Conservation (phyloP, 495 filamentous ascomycete species). For the Daldinia bambusicola region DNA sequence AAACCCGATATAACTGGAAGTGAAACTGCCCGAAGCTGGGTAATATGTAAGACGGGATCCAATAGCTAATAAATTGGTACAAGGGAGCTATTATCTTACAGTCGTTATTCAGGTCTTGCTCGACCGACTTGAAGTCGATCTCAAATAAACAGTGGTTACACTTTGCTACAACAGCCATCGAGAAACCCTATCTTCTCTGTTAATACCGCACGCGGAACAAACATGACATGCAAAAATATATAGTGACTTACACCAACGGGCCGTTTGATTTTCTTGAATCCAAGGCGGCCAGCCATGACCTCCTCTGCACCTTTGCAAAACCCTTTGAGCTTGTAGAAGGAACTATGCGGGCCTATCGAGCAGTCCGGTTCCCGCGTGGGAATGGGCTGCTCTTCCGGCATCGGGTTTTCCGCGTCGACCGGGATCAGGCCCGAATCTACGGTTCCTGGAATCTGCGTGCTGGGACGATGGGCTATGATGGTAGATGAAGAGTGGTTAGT, state of each 20-base stretch:
- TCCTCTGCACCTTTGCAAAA: slow-evolving; percentile 58
- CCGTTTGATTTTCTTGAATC: slow-evolving; percentile 53
- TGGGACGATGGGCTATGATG: slow-evolving; percentile 21
- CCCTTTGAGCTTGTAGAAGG: slow-evolving; percentile 55
- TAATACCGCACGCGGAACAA: slow-evolving; percentile 7
- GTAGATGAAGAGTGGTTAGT: slow-evolving; percentile 37
- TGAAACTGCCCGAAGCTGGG: slow-evolving; percentile 50
- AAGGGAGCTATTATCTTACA: slow-evolving; percentile 36
- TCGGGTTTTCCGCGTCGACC: slow-evolving; percentile 43
- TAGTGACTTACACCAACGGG: slow-evolving; percentile 44
- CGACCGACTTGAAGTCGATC: slow-evolving; percentile 52
- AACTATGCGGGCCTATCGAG: slow-evolving; percentile 49
- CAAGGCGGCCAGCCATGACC: slow-evolving; percentile 48
- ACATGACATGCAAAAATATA: neutral
- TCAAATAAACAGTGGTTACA: slow-evolving; percentile 56
- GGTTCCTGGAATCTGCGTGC: neutral
- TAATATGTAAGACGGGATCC: slow-evolving; percentile 15
- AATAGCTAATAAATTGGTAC: neutral
- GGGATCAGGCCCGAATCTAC: slow-evolving; percentile 51
- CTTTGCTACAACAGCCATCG: slow-evolving; percentile 48
- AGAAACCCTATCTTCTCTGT: slow-evolving; percentile 40
- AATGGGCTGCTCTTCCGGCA: slow-evolving; percentile 24
- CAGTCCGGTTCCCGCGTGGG: slow-evolving; percentile 45
- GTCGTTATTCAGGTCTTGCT: slow-evolving; percentile 51
- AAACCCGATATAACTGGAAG: slow-evolving; percentile 49